phyloP scores from a whole-genome alignment of 2,329 filamentous ascomycete genomes.

The Xylaria hypoxylon region DNA sequence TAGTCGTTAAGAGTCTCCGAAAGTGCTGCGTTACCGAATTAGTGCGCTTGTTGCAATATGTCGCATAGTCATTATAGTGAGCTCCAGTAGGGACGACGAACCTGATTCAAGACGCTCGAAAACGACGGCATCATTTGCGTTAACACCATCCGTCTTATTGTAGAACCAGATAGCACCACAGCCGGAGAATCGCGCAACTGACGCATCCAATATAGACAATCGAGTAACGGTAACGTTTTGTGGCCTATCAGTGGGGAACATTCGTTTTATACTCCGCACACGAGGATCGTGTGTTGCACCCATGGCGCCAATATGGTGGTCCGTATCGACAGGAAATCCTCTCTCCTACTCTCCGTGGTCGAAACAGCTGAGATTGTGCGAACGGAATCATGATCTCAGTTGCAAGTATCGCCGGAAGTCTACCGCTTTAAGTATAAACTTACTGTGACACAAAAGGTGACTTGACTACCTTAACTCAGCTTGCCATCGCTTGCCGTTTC shows the following conservation, averaged over 20 bases:
- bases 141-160: slow-evolving; percentile 39
- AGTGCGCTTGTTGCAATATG: slow-evolving; percentile 16
- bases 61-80: too few species aligned
- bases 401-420: background rate
- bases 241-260: slow-evolving; percentile 37
- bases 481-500: background rate
- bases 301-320: slow-evolving; percentile 1
- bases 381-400: background rate
- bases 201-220: slow-evolving; percentile 59
- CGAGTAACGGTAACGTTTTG: slow-evolving; percentile 36
- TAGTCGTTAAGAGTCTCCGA: slow-evolving; percentile 53
- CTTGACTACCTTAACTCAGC: background rate
- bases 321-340: background rate
- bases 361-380: background rate
- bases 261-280: slow-evolving; percentile 34
- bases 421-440: background rate
- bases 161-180: slow-evolving; percentile 61
- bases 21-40: slow-evolving; percentile 44
- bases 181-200: slow-evolving; percentile 55
- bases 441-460: background rate
- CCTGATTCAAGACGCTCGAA: slow-evolving; percentile 41
- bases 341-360: background rate
- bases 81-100: slow-evolving; percentile 6
- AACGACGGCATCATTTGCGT: slow-evolving; percentile 36
- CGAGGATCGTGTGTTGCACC: slow-evolving; percentile 26